Evolutionary conservation across 352 stramenopile genomes (phyloP).

Genomic region (Pythium chondricola): DNA sequence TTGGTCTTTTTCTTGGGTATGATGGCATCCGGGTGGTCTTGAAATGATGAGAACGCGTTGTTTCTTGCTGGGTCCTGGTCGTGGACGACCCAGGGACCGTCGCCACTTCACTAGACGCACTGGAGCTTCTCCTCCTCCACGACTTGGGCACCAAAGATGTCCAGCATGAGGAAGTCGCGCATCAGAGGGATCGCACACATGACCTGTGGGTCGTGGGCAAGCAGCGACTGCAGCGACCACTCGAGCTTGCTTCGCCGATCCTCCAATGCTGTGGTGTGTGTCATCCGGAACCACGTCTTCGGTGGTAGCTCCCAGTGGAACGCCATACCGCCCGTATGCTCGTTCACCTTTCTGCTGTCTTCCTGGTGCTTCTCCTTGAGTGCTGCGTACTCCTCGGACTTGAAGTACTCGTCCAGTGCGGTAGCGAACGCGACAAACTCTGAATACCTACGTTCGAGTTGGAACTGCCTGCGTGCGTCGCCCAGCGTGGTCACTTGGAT

Average conservation of each 20-base stretch:
- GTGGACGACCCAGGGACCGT: too few species aligned
- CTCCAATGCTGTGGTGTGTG: slow-evolving; percentile 46
- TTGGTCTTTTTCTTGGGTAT: not conserved
- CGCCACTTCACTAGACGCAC: slow-evolving; percentile 21
- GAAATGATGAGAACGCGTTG: not conserved
- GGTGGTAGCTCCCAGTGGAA: slow-evolving; percentile 62
- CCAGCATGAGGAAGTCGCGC: slow-evolving; percentile 77
- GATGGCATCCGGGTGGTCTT: not conserved
- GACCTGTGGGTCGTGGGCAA: slow-evolving; percentile 28
- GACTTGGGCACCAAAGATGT: slow-evolving; percentile 69
- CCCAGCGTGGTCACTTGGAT: slow-evolving; percentile 35
- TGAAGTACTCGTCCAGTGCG: slow-evolving; percentile 35
- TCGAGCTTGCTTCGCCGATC: slow-evolving; percentile 58
- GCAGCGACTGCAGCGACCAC: slow-evolving; percentile 37
- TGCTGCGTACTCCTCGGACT: slow-evolving; percentile 9
- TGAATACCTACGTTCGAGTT: slow-evolving; percentile 65
- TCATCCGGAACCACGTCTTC: slow-evolving; percentile 80
- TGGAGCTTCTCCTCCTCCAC: slow-evolving; percentile 45
- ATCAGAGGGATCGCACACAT: slow-evolving; percentile 44
- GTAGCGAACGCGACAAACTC: slow-evolving; percentile 65
- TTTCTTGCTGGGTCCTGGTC: too few species aligned
- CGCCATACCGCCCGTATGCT: slow-evolving; percentile 5
- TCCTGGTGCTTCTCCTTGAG: slow-evolving; percentile 6
- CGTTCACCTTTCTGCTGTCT: slow-evolving; percentile 9
- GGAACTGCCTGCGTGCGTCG: slow-evolving; percentile 36